These are phyloP conservation scores for Agrocybe praecox DNA, from an alignment of 768 basidiomycete species.

Conservation along the genomic window DNA sequence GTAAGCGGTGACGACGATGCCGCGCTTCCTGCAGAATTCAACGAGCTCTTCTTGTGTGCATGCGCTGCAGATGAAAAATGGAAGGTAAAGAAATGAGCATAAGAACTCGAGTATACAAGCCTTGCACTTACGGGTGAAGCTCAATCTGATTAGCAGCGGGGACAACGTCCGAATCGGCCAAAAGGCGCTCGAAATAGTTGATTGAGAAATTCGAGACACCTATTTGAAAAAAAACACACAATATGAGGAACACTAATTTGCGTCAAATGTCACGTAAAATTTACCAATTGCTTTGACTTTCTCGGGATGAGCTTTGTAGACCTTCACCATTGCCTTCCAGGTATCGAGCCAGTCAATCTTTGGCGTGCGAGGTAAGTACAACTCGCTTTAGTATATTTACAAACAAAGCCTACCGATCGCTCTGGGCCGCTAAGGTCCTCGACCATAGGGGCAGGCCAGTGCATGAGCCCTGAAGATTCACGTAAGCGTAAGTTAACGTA, in stretches of 20 bases:
- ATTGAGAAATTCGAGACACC: conserved; percentile 76
- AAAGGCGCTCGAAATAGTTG: conserved; percentile 60
- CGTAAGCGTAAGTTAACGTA: neutral
- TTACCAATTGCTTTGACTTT: conserved; percentile 79
- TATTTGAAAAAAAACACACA: conserved; percentile 18
- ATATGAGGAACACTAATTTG: neutral
- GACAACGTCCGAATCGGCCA: conserved; percentile 55
- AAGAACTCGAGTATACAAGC: neutral
- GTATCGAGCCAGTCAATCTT: conserved; percentile 70
- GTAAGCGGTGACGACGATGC: conserved; percentile 76
- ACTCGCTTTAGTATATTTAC: too few species aligned
- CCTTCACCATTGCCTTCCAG: conserved; percentile 76
- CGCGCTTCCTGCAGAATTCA: conserved; percentile 59
- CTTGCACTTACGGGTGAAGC: conserved; percentile 61
- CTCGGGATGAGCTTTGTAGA: conserved; percentile 64
- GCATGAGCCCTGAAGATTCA: conserved; percentile 62
- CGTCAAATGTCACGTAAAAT: conserved; percentile 5
- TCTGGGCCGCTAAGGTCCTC: conserved; percentile 51
- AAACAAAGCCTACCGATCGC: conserved; percentile 33
- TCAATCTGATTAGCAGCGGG: conserved; percentile 86
- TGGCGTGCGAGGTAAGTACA: neutral
- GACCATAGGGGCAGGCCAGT: conserved; percentile 83
- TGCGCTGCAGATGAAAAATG: conserved; percentile 33
- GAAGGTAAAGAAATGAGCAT: neutral
- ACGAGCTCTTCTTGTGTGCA: conserved; percentile 71